Evolutionary conservation across 2,329 filamentous ascomycete genomes (phyloP).

Genomic region (Hirsutella rhossiliensis): DNA sequence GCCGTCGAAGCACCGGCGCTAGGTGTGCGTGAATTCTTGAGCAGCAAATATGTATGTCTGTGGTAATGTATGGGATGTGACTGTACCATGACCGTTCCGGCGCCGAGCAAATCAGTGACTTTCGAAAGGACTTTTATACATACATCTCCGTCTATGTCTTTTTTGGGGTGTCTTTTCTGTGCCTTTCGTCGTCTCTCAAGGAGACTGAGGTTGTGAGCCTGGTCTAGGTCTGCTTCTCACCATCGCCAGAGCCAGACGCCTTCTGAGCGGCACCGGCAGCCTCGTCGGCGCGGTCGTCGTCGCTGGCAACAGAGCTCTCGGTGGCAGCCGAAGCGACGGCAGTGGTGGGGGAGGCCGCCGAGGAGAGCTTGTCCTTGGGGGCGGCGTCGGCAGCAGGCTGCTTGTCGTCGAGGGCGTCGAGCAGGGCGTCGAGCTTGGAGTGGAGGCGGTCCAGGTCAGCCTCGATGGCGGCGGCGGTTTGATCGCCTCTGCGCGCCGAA

Average conservation of each 20-base stretch:
- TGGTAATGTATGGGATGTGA: too few species aligned
- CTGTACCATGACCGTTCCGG: too few species aligned
- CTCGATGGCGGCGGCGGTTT: slow-evolving; percentile 40
- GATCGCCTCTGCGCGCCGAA: slow-evolving; percentile 33
- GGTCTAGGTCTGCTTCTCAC: background rate
- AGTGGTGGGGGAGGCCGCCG: background rate
- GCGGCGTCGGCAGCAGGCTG: slow-evolving; percentile 1
- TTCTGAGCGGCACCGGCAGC: background rate
- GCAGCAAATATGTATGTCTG: too few species aligned
- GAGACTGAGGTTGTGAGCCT: too few species aligned
- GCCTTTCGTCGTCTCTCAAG: too few species aligned
- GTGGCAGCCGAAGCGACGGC: background rate
- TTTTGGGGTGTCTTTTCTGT: too few species aligned
- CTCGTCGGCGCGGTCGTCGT: background rate
- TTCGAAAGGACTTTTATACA: too few species aligned
- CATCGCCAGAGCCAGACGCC: slow-evolving; percentile 1
- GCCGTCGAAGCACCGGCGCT: too few species aligned
- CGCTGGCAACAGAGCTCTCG: background rate
- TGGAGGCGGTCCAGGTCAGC: slow-evolving; percentile 39
- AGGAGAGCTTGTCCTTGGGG: background rate
- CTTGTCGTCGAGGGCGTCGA: slow-evolving; percentile 32
- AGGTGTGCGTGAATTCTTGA: too few species aligned
- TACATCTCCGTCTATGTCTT: too few species aligned
- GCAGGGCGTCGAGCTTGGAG: slow-evolving; percentile 40
- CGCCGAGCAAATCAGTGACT: too few species aligned